phyloP scores from a whole-genome alignment of 1,284 basidiomycete species.

The Pholiota adiposa region DNA sequence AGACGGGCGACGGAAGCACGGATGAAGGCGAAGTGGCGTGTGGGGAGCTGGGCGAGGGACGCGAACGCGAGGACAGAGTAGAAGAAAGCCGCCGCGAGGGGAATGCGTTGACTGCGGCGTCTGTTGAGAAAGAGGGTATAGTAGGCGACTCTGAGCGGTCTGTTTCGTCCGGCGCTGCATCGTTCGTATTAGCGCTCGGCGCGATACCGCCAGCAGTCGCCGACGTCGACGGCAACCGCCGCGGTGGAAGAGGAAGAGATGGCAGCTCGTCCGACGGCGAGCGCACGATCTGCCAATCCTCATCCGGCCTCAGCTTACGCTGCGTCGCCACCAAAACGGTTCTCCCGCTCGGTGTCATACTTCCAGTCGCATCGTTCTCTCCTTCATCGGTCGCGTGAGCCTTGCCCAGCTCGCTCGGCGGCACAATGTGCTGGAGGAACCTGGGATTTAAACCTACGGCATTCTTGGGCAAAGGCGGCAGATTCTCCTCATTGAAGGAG shows the following conservation, averaged over 20 bases:
- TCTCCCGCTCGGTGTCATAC: too few relatives aligned
- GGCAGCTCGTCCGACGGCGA: slow-evolving; percentile 35
- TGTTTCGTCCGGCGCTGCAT: background rate
- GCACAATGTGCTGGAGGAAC: slow-evolving; percentile 51
- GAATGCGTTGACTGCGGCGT: slow-evolving; percentile 39
- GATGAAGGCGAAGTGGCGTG: background rate
- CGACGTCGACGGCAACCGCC: slow-evolving; percentile 15
- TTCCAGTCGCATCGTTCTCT: too few relatives aligned
- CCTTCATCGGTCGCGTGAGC: slow-evolving; percentile 18
- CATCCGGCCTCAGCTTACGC: slow-evolving; percentile 12
- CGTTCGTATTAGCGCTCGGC: background rate
- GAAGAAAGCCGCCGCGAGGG: slow-evolving; percentile 25
- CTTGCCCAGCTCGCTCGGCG: slow-evolving; percentile 52
- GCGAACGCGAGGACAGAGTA: slow-evolving; percentile 6
- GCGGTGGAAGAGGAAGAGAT: slow-evolving; percentile 39
- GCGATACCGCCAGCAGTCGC: too few relatives aligned
- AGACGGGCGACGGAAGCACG: background rate
- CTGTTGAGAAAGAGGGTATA: slow-evolving; percentile 42
- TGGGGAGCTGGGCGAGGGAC: slow-evolving; percentile 5
- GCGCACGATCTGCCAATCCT: slow-evolving; percentile 35
- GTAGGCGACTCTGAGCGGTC: slow-evolving; percentile 31
- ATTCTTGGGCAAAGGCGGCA: slow-evolving; percentile 40
- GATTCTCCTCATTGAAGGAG: slow-evolving; percentile 52
- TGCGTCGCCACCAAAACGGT: background rate
- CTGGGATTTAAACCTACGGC: too few relatives aligned